These are phyloP conservation scores for Fraxinus velutina DNA, from an alignment of 305 asterid genomes.

Conservation along the genomic window DNA sequence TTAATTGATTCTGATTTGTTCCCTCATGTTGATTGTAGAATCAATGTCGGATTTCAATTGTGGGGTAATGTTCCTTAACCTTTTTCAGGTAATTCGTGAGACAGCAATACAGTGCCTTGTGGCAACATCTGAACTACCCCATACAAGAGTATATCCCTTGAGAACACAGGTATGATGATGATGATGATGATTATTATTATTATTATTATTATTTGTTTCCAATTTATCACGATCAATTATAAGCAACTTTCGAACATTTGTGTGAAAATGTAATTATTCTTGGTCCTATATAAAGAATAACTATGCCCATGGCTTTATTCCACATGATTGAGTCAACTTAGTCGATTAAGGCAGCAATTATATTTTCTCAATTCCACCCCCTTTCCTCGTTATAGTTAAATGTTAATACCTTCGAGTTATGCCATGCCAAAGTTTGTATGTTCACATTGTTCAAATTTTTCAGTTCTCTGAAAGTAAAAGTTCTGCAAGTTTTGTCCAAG, in stretches of 20 bases:
- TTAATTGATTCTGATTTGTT: background rate
- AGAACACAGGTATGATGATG: conserved; percentile 51
- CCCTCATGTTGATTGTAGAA: background rate
- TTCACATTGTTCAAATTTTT: background rate
- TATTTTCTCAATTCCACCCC: background rate
- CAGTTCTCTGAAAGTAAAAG: background rate
- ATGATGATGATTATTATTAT: background rate
- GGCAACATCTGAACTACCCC: conserved; percentile 69
- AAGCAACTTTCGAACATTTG: background rate
- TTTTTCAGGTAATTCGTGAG: conserved; percentile 75
- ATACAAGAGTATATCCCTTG: conserved; percentile 71
- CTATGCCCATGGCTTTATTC: background rate
- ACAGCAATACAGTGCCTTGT: conserved; percentile 86
- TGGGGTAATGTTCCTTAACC: conserved; percentile 14
- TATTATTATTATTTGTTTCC: background rate
- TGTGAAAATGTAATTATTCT: background rate
- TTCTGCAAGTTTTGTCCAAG: conserved; percentile 4
- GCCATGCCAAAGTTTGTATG: background rate
- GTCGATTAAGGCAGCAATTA: background rate
- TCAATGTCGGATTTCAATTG: conserved; percentile 19
- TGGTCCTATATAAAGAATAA: background rate
- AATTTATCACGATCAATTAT: background rate
- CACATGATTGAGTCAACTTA: background rate
- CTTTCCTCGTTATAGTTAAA: background rate
- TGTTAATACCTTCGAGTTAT: background rate